Evolutionary conservation across 257 asterid species (phyloP), one percentile per base, ranked within the genome.

Genomic region (Penstemon barbatus): DNA sequence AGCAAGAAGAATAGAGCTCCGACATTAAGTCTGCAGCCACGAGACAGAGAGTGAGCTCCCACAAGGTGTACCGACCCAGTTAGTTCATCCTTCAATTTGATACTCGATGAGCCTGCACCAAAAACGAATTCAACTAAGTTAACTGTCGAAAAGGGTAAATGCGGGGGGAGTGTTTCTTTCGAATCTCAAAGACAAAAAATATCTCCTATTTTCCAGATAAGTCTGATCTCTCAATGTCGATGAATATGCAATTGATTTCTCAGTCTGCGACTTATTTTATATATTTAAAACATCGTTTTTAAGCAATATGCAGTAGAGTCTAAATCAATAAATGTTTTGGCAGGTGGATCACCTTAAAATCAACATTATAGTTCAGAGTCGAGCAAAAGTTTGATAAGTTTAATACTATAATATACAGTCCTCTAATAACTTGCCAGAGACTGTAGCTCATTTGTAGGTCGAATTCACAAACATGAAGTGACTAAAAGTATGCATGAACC

Each of bases 11-110:
- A 58, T 11, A 71, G 65, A 72, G 67, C 66, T 25, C 45, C 74
- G 41, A 77, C 64, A 36, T 63, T 48, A 54, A 79, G 69, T 64
- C 63, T 50, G 72, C 71, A 76, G 57, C 85, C 84, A 57, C 49
- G 61, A 8, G 95, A 70, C 45, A 93, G 70, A 39, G 87, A 79
- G 83, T 90, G 99, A 74, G 99, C 95, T 57, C 99, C 99, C 7
- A 93, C 99, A n/a, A 93, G 85, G 83, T 89, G 99, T 49, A 93
- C 97, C n/a, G 97, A 93, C 51, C 99, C 99, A 0, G 99, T 93
- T 58, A 93, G 79, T 69, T 93, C 99, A 68, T 93, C 97, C 94
- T 93, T 93, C 89, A 90, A 70, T 53, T 83, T 82, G 61, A 94
- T 94, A 75, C 89, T 89, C 11, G 99, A 91, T 3, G 99, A 94